Evolutionary conservation across 192 early-diverging fungal species (phyloP), one percentile per base, ranked within the genome.

Genomic region (Linnemannia exigua): DNA sequence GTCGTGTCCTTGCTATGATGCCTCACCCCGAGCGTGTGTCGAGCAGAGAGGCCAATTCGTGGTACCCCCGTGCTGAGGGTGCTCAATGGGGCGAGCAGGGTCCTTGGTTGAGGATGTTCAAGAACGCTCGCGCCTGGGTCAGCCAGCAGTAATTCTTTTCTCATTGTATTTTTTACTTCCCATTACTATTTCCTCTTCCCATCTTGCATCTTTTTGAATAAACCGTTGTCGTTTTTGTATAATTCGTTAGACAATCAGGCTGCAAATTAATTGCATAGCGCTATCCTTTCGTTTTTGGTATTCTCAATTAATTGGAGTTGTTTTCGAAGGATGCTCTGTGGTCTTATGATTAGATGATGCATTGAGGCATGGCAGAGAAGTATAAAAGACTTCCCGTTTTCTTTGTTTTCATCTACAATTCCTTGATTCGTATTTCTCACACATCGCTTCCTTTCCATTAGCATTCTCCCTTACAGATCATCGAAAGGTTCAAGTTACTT

Each of bases 1-100:
- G 99, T 46, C 93, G 98, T 74, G 95, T 98, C 12, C 82, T 98
- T 77, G 94, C 95, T 19, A 93, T 99, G 89, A 99, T 99, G 99
- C 99, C 99, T 66, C 99, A 99, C 84, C 99, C 99, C 8, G 99
- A 99, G 90, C 93, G 99, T 54, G 95, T 96, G 46, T 92, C 97
- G 9, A 90, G 95, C 46, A 93, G 93, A 31, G 92, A 94, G 67
- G 91, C 96, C 67, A 98, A 99, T 89, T 99, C 98, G 41, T 99
- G 96, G 94, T 90, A 94, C 54, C 94, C 95, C 12, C 67, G 79
- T 22, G 79, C 77, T 25, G 86, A 81, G 12, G 91, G 90, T 25
- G 79, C 87, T 31, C 88, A 92, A 33, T 93, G 93, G 94, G 93
- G 91, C 11, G 92, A 93, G 76, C 81, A 93, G 51, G 95, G 95